Base-by-base conservation (phyloP, 345 rosid genomes). In the Eucalyptus dawsonii region DNA sequence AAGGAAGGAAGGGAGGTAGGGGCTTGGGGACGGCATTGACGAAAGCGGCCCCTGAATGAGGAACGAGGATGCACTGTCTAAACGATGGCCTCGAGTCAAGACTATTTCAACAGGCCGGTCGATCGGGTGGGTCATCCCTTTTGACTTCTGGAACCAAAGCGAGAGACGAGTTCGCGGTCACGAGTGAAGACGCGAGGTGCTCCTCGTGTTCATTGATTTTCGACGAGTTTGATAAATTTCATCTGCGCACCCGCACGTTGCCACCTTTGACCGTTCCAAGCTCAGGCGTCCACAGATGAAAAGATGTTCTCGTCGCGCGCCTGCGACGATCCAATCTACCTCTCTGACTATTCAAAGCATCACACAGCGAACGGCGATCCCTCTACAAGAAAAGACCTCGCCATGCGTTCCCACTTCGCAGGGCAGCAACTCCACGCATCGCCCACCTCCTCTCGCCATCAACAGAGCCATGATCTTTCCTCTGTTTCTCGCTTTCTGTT, bases 251-350 rank as follows among this genome's bases (percentile, higher is more conserved):
- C 11, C 11, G 45, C 81, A 19, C 81, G 14, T 19, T 25, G 81
- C 81, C 25, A 6, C 27, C 83, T 9, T 72, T 37, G 83, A 37
- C 83, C 45, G 45, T 72, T 37, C 83, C 27, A 72, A 72, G 83
- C 83, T 11, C 3, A 6, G 83, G 44, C 17, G 45, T 21, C 22
- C 45, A 0, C 11, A 21, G 4, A 37, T 37, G 8, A 0, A 51
- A 37, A 72, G 4, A 19, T 72, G 7, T 21, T 37, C 15, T 40
- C 81, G 45, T 1, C 45, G 27, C 11, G 44, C 0, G 56, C 56
- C 56, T 0, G 81, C 45, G 45, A 72, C 27, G 27, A 72, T 37
- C 0, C 2, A 1, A 17, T 72, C 81, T 3, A 37, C 27, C 81
- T 19, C 45, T 72, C 45, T 72, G 45, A 72, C 45, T 7, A 72